Evolutionary conservation across 202 grass and related monocot genomes (phyloP).

Genomic region (Schoenoplectus tabernaemontani): DNA sequence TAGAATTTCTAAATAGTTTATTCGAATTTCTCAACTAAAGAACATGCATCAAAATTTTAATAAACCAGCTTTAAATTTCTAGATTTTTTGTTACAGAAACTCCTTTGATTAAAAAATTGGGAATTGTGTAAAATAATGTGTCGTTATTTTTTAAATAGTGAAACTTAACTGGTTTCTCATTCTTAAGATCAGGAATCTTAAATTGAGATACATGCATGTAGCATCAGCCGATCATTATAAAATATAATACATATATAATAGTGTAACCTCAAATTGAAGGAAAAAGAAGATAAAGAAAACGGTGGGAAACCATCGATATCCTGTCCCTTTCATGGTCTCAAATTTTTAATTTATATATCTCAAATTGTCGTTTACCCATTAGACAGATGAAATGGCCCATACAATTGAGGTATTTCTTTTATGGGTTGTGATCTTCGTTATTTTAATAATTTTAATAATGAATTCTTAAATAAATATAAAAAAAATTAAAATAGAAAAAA

Average conservation of each 20-base stretch:
- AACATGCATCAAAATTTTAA: not conserved
- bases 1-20: not conserved
- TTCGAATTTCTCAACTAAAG: not conserved
- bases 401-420: no score
- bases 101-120: not conserved
- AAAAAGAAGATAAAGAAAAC: not conserved
- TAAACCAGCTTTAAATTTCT: not conserved
- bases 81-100: not conserved
- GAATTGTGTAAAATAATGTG: no score
- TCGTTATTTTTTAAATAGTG: no score
- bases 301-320: not conserved
- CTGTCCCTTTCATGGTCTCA: not conserved
- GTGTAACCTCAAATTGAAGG: not conserved
- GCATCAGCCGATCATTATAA: not conserved
- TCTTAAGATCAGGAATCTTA: not conserved
- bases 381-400: not conserved
- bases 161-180: not conserved
- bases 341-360: not conserved
- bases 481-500: no score
- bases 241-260: not conserved
- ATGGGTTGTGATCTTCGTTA: no score
- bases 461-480: no score
- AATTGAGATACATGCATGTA: not conserved
- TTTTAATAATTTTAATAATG: no score
- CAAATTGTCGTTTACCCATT: not conserved